These are phyloP conservation scores for Calvatia gigantea DNA, from an alignment of 768 basidiomycete species.

Conservation along the genomic window DNA sequence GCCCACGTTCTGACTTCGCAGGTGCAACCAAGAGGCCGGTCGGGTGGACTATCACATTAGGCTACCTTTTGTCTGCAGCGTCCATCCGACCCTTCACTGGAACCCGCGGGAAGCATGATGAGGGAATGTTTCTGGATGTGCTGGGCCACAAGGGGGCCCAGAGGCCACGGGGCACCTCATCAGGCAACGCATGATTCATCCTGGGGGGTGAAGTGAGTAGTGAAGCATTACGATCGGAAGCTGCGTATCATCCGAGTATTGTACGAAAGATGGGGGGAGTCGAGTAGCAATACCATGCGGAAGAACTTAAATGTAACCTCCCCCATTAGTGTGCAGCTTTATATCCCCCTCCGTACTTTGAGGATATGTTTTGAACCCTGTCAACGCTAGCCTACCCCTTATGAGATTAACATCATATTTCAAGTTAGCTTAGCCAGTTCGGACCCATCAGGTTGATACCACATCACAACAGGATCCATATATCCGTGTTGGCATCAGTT, in stretches of 20 bases:
- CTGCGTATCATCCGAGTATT: background rate
- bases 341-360: too few relatives aligned
- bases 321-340: too few relatives aligned
- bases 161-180: background rate
- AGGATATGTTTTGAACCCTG: too few relatives aligned
- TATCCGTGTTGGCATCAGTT: background rate
- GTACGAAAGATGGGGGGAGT: background rate
- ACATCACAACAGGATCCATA: background rate
- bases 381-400: too few relatives aligned
- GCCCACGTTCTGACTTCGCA: background rate
- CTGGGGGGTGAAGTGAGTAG: background rate
- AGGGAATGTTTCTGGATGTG: background rate
- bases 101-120: background rate
- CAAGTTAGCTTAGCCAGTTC: too few relatives aligned
- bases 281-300: background rate
- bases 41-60: background rate
- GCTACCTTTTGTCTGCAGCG: background rate
- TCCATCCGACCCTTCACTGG: background rate
- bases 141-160: background rate
- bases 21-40: background rate
- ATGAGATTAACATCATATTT: too few relatives aligned
- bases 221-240: background rate
- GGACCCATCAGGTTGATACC: too few relatives aligned
- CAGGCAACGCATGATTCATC: background rate
- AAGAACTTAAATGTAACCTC: background rate